Percentiles rank a stretch among this genome's conserved stretches.
Conservation (phyloP, 352 stramenopile genomes). For the Globisporangium solare region DNA sequence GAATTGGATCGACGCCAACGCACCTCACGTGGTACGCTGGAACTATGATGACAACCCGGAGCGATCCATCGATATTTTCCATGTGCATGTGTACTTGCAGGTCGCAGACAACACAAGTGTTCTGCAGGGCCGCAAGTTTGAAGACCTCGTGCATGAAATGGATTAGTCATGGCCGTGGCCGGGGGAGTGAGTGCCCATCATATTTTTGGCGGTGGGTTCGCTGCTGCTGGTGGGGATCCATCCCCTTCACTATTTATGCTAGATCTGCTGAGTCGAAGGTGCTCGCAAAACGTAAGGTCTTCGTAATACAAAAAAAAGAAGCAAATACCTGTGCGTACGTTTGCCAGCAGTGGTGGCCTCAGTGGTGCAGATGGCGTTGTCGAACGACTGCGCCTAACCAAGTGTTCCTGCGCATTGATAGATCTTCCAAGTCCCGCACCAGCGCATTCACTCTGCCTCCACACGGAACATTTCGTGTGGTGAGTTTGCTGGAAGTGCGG, state of each 20-base stretch:
- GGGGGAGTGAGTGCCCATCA: no score
- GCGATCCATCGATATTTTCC: slow-evolving; percentile 87
- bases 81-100: slow-evolving; percentile 89
- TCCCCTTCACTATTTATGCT: slow-evolving; percentile 8
- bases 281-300: slow-evolving; percentile 1
- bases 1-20: slow-evolving; percentile 85
- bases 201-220: no score
- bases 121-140: slow-evolving; percentile 53
- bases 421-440: no score
- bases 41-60: slow-evolving; percentile 90
- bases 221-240: no score
- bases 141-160: slow-evolving; percentile 69
- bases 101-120: slow-evolving; percentile 48
- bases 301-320: slow-evolving; percentile 1
- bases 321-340: no score
- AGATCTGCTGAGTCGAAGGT: slow-evolving; percentile 6
- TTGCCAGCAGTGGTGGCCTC: slow-evolving; percentile 1
- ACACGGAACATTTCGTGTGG: slow-evolving; percentile 8
- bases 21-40: slow-evolving; percentile 66
- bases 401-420: no score
- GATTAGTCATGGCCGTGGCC: slow-evolving; percentile 23
- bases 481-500: not conserved
- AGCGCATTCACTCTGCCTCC: not conserved
- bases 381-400: no score
- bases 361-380: no score